Conservation (phyloP, 2,329 filamentous ascomycete species). For the Microdochium nivale region DNA sequence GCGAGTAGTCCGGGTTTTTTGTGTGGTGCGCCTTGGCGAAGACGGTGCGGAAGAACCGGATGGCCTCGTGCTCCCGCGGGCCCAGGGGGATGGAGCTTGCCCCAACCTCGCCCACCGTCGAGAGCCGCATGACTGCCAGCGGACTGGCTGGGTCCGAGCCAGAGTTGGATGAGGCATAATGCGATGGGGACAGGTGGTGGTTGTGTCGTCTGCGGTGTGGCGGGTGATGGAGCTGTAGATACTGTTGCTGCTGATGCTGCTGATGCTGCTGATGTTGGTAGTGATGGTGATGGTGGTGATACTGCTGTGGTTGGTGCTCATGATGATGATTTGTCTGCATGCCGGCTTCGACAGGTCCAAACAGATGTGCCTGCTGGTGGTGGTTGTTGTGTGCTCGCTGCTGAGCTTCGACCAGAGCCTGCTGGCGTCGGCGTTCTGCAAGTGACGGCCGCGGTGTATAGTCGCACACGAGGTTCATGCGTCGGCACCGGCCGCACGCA, state of each 20-base stretch:
- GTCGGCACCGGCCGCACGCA: slow-evolving; percentile 15
- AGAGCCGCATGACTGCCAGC: background rate
- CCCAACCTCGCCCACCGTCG: slow-evolving; percentile 6
- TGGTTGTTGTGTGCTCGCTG: too few relatives aligned
- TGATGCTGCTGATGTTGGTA: background rate
- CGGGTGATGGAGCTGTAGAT: background rate
- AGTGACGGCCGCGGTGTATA: slow-evolving; percentile 12
- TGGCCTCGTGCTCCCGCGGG: slow-evolving; percentile 23
- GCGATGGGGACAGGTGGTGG: background rate
- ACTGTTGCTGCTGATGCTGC: background rate
- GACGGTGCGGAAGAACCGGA: slow-evolving; percentile 24
- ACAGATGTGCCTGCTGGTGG: background rate
- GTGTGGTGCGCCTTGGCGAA: slow-evolving; percentile 25
- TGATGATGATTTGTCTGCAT: background rate
- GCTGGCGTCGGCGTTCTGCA: background rate
- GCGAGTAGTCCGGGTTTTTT: slow-evolving; percentile 24
- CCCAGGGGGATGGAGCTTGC: slow-evolving; percentile 15
- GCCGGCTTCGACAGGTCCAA: too few relatives aligned
- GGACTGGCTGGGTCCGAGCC: background rate
- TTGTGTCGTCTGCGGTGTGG: background rate
- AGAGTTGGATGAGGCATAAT: background rate
- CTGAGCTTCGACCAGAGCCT: background rate
- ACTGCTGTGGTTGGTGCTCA: background rate
- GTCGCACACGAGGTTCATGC: slow-evolving; percentile 17
- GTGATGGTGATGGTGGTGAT: background rate